These are phyloP conservation scores for Claviceps humidiphila DNA, from an alignment of 2,329 filamentous ascomycete genomes.

Conservation along the genomic window DNA sequence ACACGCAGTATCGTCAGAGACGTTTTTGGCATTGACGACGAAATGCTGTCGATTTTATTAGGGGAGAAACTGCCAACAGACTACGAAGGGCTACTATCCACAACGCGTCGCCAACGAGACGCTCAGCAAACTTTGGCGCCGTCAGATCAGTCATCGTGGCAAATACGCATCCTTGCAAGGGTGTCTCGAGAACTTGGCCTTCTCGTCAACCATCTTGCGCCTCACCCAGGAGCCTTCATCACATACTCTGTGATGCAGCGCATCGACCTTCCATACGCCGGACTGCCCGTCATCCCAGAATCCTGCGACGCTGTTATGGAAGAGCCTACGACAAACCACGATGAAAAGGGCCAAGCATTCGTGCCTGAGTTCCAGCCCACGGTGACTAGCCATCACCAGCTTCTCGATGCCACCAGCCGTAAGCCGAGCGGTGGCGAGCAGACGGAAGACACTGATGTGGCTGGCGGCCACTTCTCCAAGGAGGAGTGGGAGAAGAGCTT, in stretches of 20 bases:
- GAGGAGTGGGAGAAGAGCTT: conserved; percentile 92
- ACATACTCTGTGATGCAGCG: conserved; percentile 59
- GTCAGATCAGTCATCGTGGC: conserved; percentile 44
- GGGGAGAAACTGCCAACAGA: conserved; percentile 59
- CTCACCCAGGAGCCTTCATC: conserved; percentile 75
- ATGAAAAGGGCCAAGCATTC: conserved; percentile 11
- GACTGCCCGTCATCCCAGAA: conserved; percentile 54
- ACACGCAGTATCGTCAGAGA: conserved; percentile 80
- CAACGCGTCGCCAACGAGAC: conserved; percentile 28
- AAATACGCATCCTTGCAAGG: conserved; percentile 65
- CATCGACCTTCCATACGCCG: conserved; percentile 61
- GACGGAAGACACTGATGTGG: conserved; percentile 14
- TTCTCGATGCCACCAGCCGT: conserved; percentile 24
- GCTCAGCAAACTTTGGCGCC: conserved; percentile 17
- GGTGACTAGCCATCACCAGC: conserved; percentile 23
- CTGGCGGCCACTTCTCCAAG: conserved; percentile 35
- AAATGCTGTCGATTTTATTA: conserved; percentile 70
- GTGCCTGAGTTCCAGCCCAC: conserved; percentile 35
- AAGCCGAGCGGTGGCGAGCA: conserved; percentile 10
- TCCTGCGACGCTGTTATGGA: conserved; percentile 21
- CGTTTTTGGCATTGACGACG: conserved; percentile 81
- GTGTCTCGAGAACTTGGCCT: conserved; percentile 79
- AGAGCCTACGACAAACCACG: conserved; percentile 13
- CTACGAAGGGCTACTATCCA: conserved; percentile 32
- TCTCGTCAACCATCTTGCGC: conserved; percentile 66